A percentile compares a stretch with the other conserved stretches of the same genome.
Evolutionary conservation across 73 alveolate genomes (phyloP).

Genomic region (Paramecium pentaurelia): DNA sequence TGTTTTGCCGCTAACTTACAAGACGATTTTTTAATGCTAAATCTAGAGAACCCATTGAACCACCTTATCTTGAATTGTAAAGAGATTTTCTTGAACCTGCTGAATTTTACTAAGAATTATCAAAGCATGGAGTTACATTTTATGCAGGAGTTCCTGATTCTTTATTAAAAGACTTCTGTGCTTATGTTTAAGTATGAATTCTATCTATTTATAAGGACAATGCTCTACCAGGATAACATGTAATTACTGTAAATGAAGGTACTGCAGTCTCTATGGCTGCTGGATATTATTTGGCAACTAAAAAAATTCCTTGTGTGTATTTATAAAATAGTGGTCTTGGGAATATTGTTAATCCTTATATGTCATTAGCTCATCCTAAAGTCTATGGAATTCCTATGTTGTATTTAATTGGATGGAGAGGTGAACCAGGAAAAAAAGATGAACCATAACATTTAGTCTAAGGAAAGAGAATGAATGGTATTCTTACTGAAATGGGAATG

Average conservation of each 20-base stretch:
- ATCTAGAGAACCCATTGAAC: conserved; percentile 49
- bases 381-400: conserved; percentile 91
- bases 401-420: conserved; percentile 94
- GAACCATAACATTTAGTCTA: conserved; percentile 93
- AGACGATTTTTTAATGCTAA: background rate
- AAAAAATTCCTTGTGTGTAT: conserved; percentile 83
- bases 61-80: conserved; percentile 58
- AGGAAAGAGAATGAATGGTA: conserved; percentile 80
- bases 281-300: conserved; percentile 89
- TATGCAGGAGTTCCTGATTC: conserved; percentile 97
- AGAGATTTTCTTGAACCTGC: conserved; percentile 69
- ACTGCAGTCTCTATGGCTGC: conserved; percentile 91
- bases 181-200: conserved; percentile 48
- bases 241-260: conserved; percentile 93
- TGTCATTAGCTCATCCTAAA: conserved; percentile 79
- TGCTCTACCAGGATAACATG: conserved; percentile 71
- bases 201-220: conserved; percentile 33
- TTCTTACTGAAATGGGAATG: conserved; percentile 81
- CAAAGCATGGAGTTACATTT: conserved; percentile 76
- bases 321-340: conserved; percentile 94
- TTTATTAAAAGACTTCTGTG: conserved; percentile 74
- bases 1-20: conserved; percentile 20
- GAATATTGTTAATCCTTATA: conserved; percentile 86
- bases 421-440: conserved; percentile 94
- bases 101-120: conserved; percentile 57